phyloP scores from a whole-genome alignment of 306 rosid species.

The Luffa acutangula region DNA sequence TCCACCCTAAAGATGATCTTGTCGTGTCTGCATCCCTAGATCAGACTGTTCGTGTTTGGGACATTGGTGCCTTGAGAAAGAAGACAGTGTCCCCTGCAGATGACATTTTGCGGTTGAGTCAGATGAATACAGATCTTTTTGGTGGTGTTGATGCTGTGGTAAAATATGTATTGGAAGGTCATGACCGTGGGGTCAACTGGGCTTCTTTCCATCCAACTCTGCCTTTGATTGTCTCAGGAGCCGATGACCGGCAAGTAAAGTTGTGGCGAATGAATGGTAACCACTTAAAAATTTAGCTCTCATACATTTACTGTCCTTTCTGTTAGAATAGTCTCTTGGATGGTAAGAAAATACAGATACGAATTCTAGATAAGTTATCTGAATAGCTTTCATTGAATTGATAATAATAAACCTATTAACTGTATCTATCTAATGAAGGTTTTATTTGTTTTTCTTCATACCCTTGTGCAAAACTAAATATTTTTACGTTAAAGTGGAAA shows the following conservation, averaged over 20 bases:
- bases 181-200: conserved; percentile 98
- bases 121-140: conserved; percentile 94
- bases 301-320: background rate
- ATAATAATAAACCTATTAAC: background rate
- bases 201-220: conserved; percentile 89
- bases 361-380: background rate
- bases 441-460: background rate
- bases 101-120: conserved; percentile 78
- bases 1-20: conserved; percentile 92
- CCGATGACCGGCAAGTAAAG: conserved; percentile 95
- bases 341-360: background rate
- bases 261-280: conserved; percentile 96
- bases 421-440: background rate
- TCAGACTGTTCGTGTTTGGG: conserved; percentile 99
- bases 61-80: conserved; percentile 80
- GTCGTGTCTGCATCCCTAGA: conserved; percentile 92
- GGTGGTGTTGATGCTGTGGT: conserved; percentile 93
- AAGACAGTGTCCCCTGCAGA: conserved; percentile 89
- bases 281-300: background rate
- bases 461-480: background rate
- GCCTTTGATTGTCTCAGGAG: conserved; percentile 95
- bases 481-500: background rate
- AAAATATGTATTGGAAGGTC: conserved; percentile 95
- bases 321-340: background rate
- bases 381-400: background rate